Evolutionary conservation across 345 rosid species (phyloP), one percentile per base, ranked within the genome.

Genomic region (Gynandropsis gynandra): DNA sequence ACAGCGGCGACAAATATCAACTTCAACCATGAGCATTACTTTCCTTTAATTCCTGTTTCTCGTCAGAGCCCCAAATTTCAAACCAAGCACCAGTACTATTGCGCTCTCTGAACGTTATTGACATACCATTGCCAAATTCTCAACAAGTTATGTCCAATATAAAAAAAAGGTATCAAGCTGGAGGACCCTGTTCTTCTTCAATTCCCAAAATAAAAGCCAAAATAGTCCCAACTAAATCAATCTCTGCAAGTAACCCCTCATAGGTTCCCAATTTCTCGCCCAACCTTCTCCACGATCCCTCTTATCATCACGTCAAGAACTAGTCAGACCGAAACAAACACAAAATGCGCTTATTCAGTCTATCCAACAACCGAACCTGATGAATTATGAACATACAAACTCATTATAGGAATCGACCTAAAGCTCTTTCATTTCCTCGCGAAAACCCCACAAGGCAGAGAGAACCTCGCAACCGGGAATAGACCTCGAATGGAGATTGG

Each of bases 1-100:
- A 76, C 75, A 68, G 46, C 18, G 47, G 55, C 73, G 64, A 81
- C 77, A 76, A 82, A 77, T 73, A 56, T 73, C 77, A 75, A 56
- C 80, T 9, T 29, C 59, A 54, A 50, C 52, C 11, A 41, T 33
- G 33, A 47, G 48, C 54, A 18, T 46, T 43, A 48, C 31, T 16
- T 19, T n/a, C n/a, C n/a, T n/a, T n/a, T n/a, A n/a, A n/a, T n/a
- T n/a, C n/a, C n/a, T n/a, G n/a, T n/a, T n/a, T 44, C 59, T 38
- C 34, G 39, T 21, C 35, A 20, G 19, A 29, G n/a, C 31, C 18
- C 18, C 12, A 36, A 29, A 15, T 42, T 40, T 5, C 4, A 11
- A 12, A 7, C 27, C 35, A 20, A 5, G 45, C 21, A 38, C 17
- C 18, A 18, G 29, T 10, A n/a, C 41, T 8, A 24, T 15, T 40